Evolutionary conservation across 31 red algal genomes (phyloP).

Genomic region (Bonnemaisonia californica): DNA sequence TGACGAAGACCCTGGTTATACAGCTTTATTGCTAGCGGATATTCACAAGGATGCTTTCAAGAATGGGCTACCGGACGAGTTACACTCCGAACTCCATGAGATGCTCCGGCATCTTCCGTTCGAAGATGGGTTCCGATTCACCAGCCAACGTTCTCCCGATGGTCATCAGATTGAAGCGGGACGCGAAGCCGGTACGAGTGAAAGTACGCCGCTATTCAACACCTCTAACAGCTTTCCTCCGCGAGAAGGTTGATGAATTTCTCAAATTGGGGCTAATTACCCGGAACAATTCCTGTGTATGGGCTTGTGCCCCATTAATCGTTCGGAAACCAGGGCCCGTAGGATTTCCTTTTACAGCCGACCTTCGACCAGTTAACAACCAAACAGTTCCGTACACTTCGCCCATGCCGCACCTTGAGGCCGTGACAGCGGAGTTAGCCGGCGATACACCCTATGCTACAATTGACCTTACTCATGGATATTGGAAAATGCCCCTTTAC

Average conservation of each 20-base stretch:
- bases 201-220: neutral
- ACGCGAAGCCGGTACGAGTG: neutral
- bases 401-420: slow-evolving; percentile 40
- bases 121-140: neutral
- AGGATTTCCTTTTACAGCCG: slow-evolving; percentile 38
- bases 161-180: neutral
- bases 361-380: slow-evolving; percentile 6
- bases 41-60: neutral
- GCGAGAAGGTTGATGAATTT: neutral
- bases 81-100: neutral
- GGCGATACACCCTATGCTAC: slow-evolving; percentile 12
- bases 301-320: slow-evolving; percentile 17
- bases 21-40: no score
- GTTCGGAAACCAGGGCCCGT: slow-evolving; percentile 39
- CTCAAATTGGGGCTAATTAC: neutral
- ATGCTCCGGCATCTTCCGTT: neutral
- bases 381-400: slow-evolving; percentile 19
- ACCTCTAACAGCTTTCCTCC: neutral
- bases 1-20: no score
- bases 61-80: neutral
- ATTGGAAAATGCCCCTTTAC: slow-evolving; percentile 50
- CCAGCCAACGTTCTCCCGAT: neutral
- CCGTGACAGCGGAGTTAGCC: neutral
- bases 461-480: slow-evolving; percentile 53
- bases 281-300: neutral